Percentiles rank a stretch among this genome's conserved stretches.
phyloP scores from a whole-genome alignment of 2,329 filamentous ascomycete genomes.

The Pseudocercospora fuligena region DNA sequence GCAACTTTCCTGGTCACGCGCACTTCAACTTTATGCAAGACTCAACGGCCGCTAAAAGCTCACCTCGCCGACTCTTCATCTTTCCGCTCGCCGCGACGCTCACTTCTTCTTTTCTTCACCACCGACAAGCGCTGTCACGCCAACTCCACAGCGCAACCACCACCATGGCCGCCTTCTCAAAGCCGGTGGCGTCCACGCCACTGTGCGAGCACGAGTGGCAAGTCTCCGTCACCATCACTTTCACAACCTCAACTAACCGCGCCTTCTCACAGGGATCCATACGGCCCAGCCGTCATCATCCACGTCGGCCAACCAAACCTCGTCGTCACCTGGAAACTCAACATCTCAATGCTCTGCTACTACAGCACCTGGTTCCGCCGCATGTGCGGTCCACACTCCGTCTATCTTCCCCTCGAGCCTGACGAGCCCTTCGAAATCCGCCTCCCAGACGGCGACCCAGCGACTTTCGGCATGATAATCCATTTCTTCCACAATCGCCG shows the following conservation, averaged over 20 bases:
- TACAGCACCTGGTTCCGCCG: constrained; percentile 16
- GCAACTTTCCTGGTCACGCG: background rate
- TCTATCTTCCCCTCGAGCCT: background rate
- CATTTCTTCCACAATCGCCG: constrained; percentile 15
- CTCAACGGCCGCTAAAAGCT: constrained; percentile 2
- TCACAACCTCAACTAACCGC: background rate
- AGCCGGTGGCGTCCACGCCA: constrained; percentile 12
- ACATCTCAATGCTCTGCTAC: constrained; percentile 10
- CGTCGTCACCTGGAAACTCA: background rate
- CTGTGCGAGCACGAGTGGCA: constrained; percentile 14
- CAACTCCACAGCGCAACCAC: background rate
- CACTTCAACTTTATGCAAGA: background rate
- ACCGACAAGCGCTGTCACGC: background rate
- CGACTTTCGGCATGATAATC: constrained; percentile 18
- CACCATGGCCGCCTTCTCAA: background rate
- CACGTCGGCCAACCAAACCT: background rate
- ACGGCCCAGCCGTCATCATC: constrained; percentile 13
- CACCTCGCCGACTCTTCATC: background rate
- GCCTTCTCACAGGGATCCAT: constrained; percentile 11
- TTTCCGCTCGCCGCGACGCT: background rate
- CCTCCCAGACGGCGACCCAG: constrained; percentile 20
- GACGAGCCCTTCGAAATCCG: constrained; percentile 9
- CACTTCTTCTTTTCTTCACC: background rate
- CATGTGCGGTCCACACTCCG: background rate
- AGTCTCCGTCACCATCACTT: background rate